Conservation (phyloP, 2,329 filamentous ascomycete genomes). For the Lithohypha guttulata region DNA sequence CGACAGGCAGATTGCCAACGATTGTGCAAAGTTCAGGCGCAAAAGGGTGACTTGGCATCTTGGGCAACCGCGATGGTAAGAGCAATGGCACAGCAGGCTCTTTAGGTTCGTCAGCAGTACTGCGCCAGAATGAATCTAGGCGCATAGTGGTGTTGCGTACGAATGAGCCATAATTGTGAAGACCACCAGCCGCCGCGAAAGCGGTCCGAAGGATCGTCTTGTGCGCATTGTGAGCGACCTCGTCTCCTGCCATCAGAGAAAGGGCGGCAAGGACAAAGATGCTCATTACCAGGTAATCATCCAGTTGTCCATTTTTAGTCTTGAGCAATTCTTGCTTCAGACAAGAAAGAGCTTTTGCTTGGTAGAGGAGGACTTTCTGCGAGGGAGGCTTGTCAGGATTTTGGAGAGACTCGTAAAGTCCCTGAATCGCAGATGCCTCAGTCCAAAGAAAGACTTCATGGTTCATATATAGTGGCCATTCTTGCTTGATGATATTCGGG, state of each 20-base stretch:
- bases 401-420: conserved; percentile 5
- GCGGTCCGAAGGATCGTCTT: conserved; percentile 4
- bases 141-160: conserved; percentile 7
- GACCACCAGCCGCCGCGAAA: conserved; percentile 19
- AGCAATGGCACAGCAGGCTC: conserved; percentile 3
- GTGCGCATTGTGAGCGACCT: conserved; percentile 1
- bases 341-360: conserved; percentile 1
- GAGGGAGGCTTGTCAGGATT: background rate
- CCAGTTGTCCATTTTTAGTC: conserved; percentile 1
- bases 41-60: conserved; percentile 12
- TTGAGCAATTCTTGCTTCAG: conserved; percentile 5
- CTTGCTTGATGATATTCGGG: conserved; percentile 4
- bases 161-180: conserved; percentile 15
- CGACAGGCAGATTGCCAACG: conserved; percentile 12
- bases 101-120: conserved; percentile 3
- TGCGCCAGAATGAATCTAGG: conserved; percentile 6
- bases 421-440: conserved; percentile 7
- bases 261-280: conserved; percentile 3
- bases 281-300: conserved; percentile 6
- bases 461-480: conserved; percentile 3
- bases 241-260: conserved; percentile 5
- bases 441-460: conserved; percentile 6
- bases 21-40: conserved; percentile 11
- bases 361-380: background rate
- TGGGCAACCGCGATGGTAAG: background rate